These are phyloP conservation scores for Zea luxurians DNA, from an alignment of 176 grass and related monocot genomes.

Conservation along the genomic window DNA sequence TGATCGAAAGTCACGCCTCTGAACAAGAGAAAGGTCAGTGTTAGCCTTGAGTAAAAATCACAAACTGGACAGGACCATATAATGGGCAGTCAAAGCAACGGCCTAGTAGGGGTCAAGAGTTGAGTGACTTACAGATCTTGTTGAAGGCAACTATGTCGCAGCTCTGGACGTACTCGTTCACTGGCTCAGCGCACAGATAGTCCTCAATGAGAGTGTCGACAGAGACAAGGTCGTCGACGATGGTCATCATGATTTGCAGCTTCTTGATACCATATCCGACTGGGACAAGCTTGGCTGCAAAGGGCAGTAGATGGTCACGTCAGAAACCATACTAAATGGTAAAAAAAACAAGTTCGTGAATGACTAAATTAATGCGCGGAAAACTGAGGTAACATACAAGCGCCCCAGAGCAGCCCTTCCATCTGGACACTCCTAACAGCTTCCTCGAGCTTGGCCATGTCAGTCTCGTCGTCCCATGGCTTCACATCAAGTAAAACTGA, in stretches of 20 bases:
- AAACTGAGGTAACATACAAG: constrained; percentile 68
- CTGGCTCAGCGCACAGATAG: constrained; percentile 46
- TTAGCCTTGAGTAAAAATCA: background rate
- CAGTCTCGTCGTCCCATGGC: constrained; percentile 90
- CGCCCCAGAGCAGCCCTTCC: constrained; percentile 94
- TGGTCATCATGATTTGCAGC: constrained; percentile 97
- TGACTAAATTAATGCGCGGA: background rate
- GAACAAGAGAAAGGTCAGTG: background rate
- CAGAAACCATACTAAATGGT: background rate
- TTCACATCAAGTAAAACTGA: constrained; percentile 93
- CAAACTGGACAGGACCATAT: no score
- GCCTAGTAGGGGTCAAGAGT: no score
- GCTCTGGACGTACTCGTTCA: constrained; percentile 89
- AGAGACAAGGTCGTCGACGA: constrained; percentile 89
- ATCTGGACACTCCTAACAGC: constrained; percentile 72
- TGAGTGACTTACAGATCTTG: constrained; percentile 77
- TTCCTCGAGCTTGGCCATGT: constrained; percentile 95
- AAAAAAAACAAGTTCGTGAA: background rate
- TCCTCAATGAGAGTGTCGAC: constrained; percentile 80
- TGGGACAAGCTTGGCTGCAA: constrained; percentile 82
- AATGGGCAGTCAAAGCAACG: background rate
- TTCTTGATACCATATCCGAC: constrained; percentile 99
- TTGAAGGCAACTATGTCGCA: constrained; percentile 98
- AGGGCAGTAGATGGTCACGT: background rate
- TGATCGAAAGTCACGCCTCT: background rate